phyloP scores from a whole-genome alignment of 331 rosid genomes.

The Quercus lobata region DNA sequence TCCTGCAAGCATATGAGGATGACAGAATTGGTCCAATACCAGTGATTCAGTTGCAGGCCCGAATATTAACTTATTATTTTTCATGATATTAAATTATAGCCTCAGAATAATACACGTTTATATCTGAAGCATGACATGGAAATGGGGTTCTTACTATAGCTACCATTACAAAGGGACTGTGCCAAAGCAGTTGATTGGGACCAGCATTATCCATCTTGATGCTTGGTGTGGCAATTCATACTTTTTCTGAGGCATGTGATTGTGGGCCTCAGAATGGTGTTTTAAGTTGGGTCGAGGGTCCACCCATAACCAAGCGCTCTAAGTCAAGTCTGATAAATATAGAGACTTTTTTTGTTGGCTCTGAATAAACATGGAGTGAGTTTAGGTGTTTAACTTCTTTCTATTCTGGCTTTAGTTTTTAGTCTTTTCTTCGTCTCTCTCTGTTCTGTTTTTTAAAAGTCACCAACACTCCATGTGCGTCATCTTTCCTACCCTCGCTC shows the following conservation, averaged over 20 bases:
- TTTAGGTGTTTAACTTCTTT: constrained; percentile 1
- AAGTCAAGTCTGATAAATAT: background rate
- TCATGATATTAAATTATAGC: background rate
- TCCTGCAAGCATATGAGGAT: background rate
- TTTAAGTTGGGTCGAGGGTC: constrained; percentile 3
- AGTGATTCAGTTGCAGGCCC: background rate
- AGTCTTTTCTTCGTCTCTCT: constrained; percentile 5
- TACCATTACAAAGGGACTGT: constrained; percentile 25
- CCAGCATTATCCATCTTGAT: constrained; percentile 22
- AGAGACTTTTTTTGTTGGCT: background rate
- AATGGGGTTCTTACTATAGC: constrained; percentile 22
- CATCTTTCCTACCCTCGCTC: constrained; percentile 30
- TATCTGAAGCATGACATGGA: background rate
- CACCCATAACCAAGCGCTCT: background rate
- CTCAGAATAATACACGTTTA: background rate
- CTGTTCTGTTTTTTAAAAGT: constrained; percentile 7
- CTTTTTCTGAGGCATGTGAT: constrained; percentile 43
- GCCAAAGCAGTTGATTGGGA: constrained; percentile 25
- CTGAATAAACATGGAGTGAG: background rate
- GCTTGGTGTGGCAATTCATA: constrained; percentile 24
- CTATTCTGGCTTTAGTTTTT: constrained; percentile 8
- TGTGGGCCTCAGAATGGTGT: constrained; percentile 33
- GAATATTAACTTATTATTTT: background rate
- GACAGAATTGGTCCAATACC: background rate
- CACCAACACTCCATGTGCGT: constrained; percentile 78